Conservation (phyloP, 139 green algal genomes). For the Chlorella sp. region DNA sequence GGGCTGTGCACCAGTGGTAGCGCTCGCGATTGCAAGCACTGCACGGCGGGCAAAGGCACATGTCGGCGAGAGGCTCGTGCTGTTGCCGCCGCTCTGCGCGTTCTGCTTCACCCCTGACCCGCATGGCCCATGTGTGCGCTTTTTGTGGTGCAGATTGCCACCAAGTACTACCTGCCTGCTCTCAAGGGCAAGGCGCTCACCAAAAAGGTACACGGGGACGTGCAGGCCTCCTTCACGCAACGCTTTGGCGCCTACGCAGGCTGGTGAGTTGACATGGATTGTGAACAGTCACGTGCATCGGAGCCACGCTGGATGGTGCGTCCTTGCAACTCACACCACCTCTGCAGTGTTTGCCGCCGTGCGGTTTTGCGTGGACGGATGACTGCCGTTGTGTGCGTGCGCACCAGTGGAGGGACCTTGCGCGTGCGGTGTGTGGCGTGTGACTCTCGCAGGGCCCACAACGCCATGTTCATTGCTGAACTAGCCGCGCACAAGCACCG, state of each 20-base stretch:
- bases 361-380: neutral
- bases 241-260: conserved; percentile 79
- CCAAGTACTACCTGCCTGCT: conserved; percentile 6
- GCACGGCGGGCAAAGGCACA: too few relatives aligned
- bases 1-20: too few relatives aligned
- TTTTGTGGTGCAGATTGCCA: conserved; percentile 11
- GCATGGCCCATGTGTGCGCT: too few relatives aligned
- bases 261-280: conserved; percentile 39
- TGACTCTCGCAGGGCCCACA: conserved; percentile 76
- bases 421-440: too few relatives aligned
- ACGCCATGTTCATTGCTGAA: conserved; percentile 85
- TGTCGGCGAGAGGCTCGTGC: too few relatives aligned
- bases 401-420: neutral
- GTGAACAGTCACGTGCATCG: neutral
- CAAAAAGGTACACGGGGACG: conserved; percentile 32
- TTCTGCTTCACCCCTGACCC: too few relatives aligned
- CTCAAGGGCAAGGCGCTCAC: conserved; percentile 65
- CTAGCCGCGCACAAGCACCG: conserved; percentile 50
- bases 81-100: too few relatives aligned
- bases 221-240: conserved; percentile 54
- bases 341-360: neutral
- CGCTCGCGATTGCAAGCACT: too few relatives aligned
- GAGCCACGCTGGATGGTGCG: neutral
- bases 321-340: neutral
- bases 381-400: neutral